Evolutionary conservation across 345 rosid genomes (phyloP).

Genomic region (Eutrema yunnanense): DNA sequence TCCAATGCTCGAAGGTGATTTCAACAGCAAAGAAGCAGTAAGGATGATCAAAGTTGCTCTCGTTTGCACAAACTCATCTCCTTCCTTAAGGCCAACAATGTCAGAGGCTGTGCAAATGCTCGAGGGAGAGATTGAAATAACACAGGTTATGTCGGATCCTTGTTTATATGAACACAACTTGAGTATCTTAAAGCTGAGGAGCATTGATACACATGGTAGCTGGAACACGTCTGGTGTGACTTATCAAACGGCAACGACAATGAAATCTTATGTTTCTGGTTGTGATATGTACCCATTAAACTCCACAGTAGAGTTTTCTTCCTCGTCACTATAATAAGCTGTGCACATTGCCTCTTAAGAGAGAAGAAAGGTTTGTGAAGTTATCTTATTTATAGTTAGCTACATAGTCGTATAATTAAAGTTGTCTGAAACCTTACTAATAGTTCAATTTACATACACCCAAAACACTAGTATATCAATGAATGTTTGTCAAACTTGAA

Average conservation of each 20-base stretch:
- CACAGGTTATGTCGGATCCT: neutral
- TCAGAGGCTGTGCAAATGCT: slow-evolving; percentile 33
- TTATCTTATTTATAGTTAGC: neutral
- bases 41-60: slow-evolving; percentile 36
- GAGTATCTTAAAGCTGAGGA: slow-evolving; percentile 21
- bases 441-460: neutral
- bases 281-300: slow-evolving; percentile 14
- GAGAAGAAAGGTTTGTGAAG: neutral
- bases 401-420: neutral
- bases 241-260: neutral
- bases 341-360: neutral
- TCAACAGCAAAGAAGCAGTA: slow-evolving; percentile 25
- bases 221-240: slow-evolving; percentile 12
- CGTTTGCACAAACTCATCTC: slow-evolving; percentile 30
- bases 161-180: slow-evolving; percentile 17
- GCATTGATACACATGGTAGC: neutral
- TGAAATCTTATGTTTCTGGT: neutral
- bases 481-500: neutral
- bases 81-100: slow-evolving; percentile 36
- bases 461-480: neutral
- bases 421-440: neutral
- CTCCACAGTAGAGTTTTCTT: neutral
- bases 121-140: slow-evolving; percentile 23
- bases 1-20: slow-evolving; percentile 14
- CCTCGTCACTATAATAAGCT: neutral